Base-by-base conservation (phyloP, 2,329 filamentous ascomycete genomes). In the Sclerotinia subarctica region DNA sequence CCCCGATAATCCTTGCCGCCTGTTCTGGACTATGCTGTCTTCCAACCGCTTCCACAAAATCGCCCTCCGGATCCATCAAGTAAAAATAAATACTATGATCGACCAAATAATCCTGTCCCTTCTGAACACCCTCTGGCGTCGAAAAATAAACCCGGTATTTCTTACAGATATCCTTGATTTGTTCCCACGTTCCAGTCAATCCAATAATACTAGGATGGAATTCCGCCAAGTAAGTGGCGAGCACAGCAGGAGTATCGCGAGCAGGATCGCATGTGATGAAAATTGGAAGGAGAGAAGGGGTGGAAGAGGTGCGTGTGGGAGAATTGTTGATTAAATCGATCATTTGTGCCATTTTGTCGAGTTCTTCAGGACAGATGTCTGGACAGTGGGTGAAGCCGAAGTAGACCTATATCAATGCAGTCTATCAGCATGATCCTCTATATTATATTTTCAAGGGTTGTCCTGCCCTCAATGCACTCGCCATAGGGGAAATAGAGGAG, bases 11-110 rank as follows among this genome's bases (percentile, higher is more conserved):
- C 80, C 88, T 89, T 8, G 94, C 91, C 1, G 90, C 95, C 75
- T 92, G 87, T 71, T 95, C 90, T 0, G 94, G 92, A 53, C 92
- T 96, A 80, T 98, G 94, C 81, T 99, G 95, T 71, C 95, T 85
- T 24, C 95, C 95, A 76, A 99, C 89, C 17, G 94, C 96, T 82
- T 99, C 96, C 38, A 99, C 94, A 79, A 99, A 99, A 79, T 99
- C 94, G 26, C 94, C 94, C 74, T 98, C 94, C 0, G 95, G 95
- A 78, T 98, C 95, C 95, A 99, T 99, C 73, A 99, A 82, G 80
- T 99, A 99, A 77, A 99, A 99, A 84, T 99, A 99, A 74, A 99
- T 99, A 79, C 93, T 97, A 82, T 99, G 95, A 79, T 99, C 95
- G 17, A 99, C 95, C 74, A 99, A 80, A 78, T 99, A 99, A 80